These are phyloP conservation scores for Botryosphaeria dothidea DNA, from an alignment of 2,329 filamentous ascomycete genomes.

Conservation along the genomic window DNA sequence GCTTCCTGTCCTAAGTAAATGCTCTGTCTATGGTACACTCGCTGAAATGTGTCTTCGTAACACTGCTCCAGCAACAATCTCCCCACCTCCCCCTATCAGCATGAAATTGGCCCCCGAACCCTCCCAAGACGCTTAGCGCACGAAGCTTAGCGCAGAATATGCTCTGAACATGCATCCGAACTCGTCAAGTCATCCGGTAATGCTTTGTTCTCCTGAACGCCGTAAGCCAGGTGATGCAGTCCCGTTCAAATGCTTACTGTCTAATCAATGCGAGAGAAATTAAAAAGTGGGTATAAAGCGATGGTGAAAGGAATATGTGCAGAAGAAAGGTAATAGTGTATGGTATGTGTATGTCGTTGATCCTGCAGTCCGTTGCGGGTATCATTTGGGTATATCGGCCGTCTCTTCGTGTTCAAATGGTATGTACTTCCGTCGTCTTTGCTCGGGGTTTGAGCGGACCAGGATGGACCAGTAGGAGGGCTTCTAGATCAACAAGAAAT, in stretches of 20 bases:
- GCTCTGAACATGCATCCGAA: constrained; percentile 9
- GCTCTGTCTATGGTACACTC: constrained; percentile 3
- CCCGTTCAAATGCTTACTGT: constrained; percentile 7
- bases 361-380: constrained; percentile 9
- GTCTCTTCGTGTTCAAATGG: constrained; percentile 11
- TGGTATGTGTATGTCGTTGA: constrained; percentile 21
- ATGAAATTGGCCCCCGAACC: constrained; percentile 7
- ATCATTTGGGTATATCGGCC: constrained; percentile 19
- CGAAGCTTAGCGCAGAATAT: constrained; percentile 7
- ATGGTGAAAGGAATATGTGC: constrained; percentile 32
- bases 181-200: constrained; percentile 9
- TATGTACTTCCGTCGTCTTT: constrained; percentile 17
- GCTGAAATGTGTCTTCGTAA: neutral
- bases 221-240: constrained; percentile 11
- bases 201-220: constrained; percentile 14
- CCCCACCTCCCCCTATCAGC: neutral
- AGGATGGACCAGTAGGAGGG: constrained; percentile 30
- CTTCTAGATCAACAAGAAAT: constrained; percentile 80
- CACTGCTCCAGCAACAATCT: neutral
- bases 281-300: constrained; percentile 43
- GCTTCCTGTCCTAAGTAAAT: neutral
- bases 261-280: constrained; percentile 25
- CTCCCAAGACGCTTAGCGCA: neutral
- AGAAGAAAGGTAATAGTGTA: constrained; percentile 26
- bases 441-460: constrained; percentile 29